Conservation (phyloP, 1,284 basidiomycete species). For the Moniliella sp. region DNA sequence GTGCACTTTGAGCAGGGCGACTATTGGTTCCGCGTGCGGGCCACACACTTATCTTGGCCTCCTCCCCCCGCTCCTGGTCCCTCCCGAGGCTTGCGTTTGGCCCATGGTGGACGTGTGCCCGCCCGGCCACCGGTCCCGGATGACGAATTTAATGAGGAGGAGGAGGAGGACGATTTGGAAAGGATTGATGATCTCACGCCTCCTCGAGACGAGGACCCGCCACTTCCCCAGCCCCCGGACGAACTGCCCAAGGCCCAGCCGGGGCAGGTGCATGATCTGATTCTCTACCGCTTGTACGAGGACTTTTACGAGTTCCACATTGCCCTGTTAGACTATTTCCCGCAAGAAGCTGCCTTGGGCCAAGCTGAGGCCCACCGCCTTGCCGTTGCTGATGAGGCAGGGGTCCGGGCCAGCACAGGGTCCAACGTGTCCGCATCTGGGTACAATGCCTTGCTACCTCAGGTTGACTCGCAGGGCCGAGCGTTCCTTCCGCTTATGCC, state of each 20-base stretch:
- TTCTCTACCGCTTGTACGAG: conserved; percentile 82
- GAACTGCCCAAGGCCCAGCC: conserved; percentile 11
- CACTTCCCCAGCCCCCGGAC: conserved; percentile 8
- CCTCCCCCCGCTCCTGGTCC: conserved; percentile 3
- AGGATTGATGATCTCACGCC: too few species aligned
- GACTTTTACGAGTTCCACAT: conserved; percentile 98
- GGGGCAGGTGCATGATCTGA: conserved; percentile 45
- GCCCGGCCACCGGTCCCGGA: not conserved
- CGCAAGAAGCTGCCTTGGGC: conserved; percentile 72
- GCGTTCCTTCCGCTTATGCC: conserved; percentile 79
- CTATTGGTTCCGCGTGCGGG: conserved; percentile 90
- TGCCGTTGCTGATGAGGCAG: conserved; percentile 7
- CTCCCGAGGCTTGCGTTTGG: too few species aligned
- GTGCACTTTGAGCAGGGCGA: conserved; percentile 89
- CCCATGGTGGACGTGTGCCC: too few species aligned
- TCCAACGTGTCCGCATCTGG: not conserved
- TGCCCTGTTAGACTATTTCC: conserved; percentile 60
- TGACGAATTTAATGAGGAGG: too few species aligned
- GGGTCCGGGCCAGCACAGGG: too few species aligned
- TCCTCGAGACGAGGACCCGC: not conserved
- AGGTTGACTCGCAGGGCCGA: too few species aligned
- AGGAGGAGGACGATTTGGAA: too few species aligned
- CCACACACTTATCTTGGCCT: conserved; percentile 43
- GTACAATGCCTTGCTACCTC: not conserved
- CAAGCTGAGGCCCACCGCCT: conserved; percentile 37